Conservation (phyloP, 192 early-diverging fungal species). For the Backusella circina region DNA sequence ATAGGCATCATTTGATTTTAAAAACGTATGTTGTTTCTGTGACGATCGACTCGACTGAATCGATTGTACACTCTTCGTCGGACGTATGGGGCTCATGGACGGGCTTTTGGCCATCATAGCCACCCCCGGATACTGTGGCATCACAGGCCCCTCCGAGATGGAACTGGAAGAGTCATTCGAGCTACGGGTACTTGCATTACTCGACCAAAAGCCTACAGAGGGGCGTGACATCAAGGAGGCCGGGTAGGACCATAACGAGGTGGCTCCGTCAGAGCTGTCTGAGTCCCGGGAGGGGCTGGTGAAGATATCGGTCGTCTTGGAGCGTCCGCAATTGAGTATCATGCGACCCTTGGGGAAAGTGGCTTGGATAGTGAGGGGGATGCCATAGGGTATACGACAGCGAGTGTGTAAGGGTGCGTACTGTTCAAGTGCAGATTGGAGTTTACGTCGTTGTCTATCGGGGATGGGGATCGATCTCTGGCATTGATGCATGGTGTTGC, state of each 20-base stretch:
- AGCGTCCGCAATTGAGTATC: conserved; percentile 34
- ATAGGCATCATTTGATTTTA: not conserved
- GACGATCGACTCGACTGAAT: not conserved
- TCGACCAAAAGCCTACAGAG: conserved; percentile 1
- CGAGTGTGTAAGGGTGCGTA: conserved; percentile 41
- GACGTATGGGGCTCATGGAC: not conserved
- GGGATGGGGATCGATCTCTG: conserved; percentile 48
- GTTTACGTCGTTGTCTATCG: conserved; percentile 57
- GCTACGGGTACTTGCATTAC: not conserved
- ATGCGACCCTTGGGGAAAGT: conserved; percentile 60
- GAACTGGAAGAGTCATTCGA: conserved; percentile 11
- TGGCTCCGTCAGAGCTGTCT: conserved; percentile 1
- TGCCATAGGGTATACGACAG: conserved; percentile 38
- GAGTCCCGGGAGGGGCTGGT: conserved; percentile 1
- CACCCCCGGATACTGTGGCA: conserved; percentile 12
- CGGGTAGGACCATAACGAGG: conserved; percentile 5
- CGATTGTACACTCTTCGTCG: not conserved
- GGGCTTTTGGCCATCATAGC: conserved; percentile 4
- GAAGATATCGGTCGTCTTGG: conserved; percentile 22
- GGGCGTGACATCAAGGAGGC: not conserved
- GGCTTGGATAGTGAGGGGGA: conserved; percentile 52
- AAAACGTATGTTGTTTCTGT: not conserved
- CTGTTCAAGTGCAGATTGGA: conserved; percentile 54
- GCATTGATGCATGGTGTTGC: conserved; percentile 48
- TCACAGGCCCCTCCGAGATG: not conserved